Conservation (phyloP, 495 filamentous ascomycete species). For the Penicillium tannophilum region DNA sequence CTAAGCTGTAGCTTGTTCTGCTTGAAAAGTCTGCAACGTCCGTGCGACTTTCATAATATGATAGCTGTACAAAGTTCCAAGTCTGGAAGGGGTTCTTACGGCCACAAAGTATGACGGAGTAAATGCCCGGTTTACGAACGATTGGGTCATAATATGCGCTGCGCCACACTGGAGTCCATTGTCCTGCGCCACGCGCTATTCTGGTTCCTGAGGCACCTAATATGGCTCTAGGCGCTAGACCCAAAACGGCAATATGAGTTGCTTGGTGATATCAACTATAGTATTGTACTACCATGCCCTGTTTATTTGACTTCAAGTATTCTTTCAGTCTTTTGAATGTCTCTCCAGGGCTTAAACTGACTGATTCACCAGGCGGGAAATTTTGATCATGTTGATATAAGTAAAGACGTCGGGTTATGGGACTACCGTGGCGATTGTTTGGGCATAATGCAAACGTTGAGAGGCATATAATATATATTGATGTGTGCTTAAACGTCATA, state of each 20-base stretch:
- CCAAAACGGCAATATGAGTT: not conserved
- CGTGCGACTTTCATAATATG: constrained; percentile 8
- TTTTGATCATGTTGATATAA: too few relatives aligned
- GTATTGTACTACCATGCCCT: not conserved
- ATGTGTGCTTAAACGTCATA: too few relatives aligned
- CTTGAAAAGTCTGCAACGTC: constrained; percentile 1
- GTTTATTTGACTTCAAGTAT: not conserved
- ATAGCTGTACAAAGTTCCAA: not conserved
- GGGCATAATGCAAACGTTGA: too few relatives aligned
- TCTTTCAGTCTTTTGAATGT: too few relatives aligned
- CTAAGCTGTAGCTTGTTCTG: constrained; percentile 13
- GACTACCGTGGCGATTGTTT: too few relatives aligned
- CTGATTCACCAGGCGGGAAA: too few relatives aligned
- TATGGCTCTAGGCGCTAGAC: not conserved
- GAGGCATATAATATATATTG: too few relatives aligned
- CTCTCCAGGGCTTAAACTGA: too few relatives aligned
- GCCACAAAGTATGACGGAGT: not conserved
- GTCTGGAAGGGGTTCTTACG: too few relatives aligned
- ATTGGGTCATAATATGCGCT: not conserved
- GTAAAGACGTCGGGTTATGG: too few relatives aligned
- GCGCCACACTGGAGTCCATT: not conserved
- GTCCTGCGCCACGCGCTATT: not conserved
- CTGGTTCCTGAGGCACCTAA: not conserved
- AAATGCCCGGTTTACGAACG: not conserved
- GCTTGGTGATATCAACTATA: not conserved